These are phyloP conservation scores for Melaleuca quinquenervia DNA, from an alignment of 345 rosid species.

Conservation along the genomic window DNA sequence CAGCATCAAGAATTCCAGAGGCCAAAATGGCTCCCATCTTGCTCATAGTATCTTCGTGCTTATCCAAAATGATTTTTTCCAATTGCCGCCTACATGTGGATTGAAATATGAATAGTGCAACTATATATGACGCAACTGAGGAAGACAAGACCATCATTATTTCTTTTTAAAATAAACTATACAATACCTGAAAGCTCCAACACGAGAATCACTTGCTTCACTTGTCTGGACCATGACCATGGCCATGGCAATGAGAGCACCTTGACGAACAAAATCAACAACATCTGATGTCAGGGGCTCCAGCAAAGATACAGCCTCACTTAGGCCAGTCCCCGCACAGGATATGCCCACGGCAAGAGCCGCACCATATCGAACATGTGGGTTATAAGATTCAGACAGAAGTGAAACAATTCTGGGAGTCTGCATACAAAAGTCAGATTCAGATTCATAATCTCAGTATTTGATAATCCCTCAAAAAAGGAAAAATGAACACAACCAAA, in stretches of 20 bases:
- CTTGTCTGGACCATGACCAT: slow-evolving; percentile 98
- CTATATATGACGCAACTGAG: neutral
- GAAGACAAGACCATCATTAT: neutral
- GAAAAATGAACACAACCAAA: neutral
- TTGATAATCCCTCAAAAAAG: neutral
- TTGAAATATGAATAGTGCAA: neutral
- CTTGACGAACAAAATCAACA: slow-evolving; percentile 99
- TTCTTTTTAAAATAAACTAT: neutral
- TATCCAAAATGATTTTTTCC: slow-evolving; percentile 90
- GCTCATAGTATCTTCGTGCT: slow-evolving; percentile 99
- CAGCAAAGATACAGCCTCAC: slow-evolving; percentile 96
- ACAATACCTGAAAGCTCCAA: slow-evolving; percentile 80
- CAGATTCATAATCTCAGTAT: neutral
- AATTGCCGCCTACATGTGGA: slow-evolving; percentile 59
- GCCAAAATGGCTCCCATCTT: slow-evolving; percentile 99
- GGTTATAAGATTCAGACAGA: slow-evolving; percentile 95
- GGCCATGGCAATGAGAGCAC: slow-evolving; percentile 99
- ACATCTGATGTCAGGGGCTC: slow-evolving; percentile 98
- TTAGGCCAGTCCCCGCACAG: slow-evolving; percentile 98
- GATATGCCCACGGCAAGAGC: slow-evolving; percentile 99
- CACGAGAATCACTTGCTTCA: slow-evolving; percentile 97
- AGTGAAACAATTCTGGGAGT: slow-evolving; percentile 95
- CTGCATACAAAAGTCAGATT: slow-evolving; percentile 22
- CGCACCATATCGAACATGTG: slow-evolving; percentile 99
- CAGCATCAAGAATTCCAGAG: slow-evolving; percentile 96